These are phyloP conservation scores for Grifola frondosa DNA, from an alignment of 1,284 basidiomycete genomes.

Conservation along the genomic window DNA sequence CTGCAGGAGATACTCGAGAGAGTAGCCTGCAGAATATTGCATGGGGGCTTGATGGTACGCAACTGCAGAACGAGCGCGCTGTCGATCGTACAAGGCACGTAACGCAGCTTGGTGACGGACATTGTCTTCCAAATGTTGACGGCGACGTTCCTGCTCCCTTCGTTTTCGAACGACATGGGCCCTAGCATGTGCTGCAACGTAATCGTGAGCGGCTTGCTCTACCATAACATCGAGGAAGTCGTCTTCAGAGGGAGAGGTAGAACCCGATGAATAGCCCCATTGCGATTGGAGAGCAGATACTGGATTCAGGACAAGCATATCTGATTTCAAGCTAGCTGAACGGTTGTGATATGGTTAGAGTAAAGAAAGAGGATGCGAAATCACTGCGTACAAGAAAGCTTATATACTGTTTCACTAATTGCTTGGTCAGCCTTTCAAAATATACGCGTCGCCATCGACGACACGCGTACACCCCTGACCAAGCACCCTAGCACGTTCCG, in stretches of 20 bases:
- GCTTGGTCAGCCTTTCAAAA: no score
- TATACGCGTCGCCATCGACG: no score
- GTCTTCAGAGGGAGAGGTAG: constrained; percentile 6
- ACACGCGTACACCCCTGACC: no score
- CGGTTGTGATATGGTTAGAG: constrained; percentile 2
- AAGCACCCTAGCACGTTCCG: background rate
- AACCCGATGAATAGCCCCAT: constrained; percentile 4
- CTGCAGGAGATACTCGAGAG: constrained; percentile 5
- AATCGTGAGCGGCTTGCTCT: constrained; percentile 17
- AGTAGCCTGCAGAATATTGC: background rate
- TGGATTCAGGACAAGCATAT: constrained; percentile 24
- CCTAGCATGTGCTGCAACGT: constrained; percentile 18
- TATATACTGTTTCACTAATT: no score
- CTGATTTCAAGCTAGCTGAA: no score
- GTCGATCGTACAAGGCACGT: constrained; percentile 8
- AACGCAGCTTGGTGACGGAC: constrained; percentile 10
- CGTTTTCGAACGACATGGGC: constrained; percentile 14
- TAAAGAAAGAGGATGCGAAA: background rate
- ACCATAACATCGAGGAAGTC: constrained; percentile 16
- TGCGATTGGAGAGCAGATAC: constrained; percentile 12
- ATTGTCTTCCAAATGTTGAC: constrained; percentile 8
- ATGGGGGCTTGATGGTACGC: background rate
- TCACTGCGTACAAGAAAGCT: no score
- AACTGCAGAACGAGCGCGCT: background rate
- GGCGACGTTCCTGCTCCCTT: constrained; percentile 10